Evolutionary conservation across 2,329 filamentous ascomycete genomes (phyloP).

Genomic region (Alternaria incomplexa): DNA sequence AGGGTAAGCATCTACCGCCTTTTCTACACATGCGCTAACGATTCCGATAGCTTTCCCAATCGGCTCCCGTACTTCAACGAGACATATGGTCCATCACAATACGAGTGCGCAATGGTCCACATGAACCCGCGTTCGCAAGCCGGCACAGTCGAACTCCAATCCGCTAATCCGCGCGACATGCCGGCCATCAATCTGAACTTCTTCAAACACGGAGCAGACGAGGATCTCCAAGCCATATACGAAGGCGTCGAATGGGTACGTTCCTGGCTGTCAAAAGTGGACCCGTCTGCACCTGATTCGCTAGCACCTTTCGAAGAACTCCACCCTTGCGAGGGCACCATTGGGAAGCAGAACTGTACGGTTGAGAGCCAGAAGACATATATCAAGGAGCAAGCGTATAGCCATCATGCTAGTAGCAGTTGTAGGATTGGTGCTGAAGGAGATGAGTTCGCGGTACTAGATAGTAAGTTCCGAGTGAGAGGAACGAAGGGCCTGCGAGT

Average conservation of each 20-base stretch:
- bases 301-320: conserved; percentile 53
- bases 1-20: not conserved
- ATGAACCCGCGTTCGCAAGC: not conserved
- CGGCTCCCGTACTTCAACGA: not conserved
- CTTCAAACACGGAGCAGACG: conserved; percentile 47
- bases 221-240: conserved; percentile 60
- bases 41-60: not conserved
- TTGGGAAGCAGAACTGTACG: conserved; percentile 57
- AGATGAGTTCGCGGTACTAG: not conserved
- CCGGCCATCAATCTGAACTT: conserved; percentile 59
- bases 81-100: conserved; percentile 27
- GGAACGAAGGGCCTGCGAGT: not conserved
- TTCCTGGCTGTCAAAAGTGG: not conserved
- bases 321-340: conserved; percentile 59
- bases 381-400: not conserved
- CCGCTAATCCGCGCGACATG: conserved; percentile 65
- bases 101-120: conserved; percentile 26
- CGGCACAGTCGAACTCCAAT: conserved; percentile 66
- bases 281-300: not conserved
- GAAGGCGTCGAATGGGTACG: conserved; percentile 56
- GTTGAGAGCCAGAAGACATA: not conserved
- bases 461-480: not conserved
- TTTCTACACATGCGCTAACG: not conserved
- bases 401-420: not conserved
- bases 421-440: not conserved